These are phyloP conservation scores for Xylariomycetidae sp. DNA, from an alignment of 2,329 filamentous ascomycete species.

Conservation along the genomic window DNA sequence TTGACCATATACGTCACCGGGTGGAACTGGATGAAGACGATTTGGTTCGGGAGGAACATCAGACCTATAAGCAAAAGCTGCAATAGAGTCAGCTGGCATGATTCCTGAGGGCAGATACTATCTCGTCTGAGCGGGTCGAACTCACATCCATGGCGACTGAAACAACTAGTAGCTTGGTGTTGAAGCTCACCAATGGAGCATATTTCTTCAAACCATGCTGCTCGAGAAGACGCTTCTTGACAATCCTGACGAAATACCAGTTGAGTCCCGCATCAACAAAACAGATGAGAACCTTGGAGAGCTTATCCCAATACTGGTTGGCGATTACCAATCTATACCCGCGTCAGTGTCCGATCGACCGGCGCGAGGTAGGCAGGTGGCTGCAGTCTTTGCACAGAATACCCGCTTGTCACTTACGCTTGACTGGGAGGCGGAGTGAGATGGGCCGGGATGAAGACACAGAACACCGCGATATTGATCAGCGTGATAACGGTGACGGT, in stretches of 20 bases:
- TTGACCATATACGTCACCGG: conserved; percentile 17
- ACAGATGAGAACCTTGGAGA: conserved; percentile 48
- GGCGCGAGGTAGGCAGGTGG: too few species aligned
- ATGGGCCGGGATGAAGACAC: conserved; percentile 51
- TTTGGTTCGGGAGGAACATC: conserved; percentile 12
- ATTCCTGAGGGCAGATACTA: conserved; percentile 1
- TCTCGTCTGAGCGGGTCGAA: neutral
- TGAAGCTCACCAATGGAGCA: conserved; percentile 44
- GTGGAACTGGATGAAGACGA: conserved; percentile 15
- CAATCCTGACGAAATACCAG: conserved; percentile 44
- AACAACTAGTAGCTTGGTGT: conserved; percentile 43
- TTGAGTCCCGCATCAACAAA: conserved; percentile 47
- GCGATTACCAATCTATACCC: conserved; percentile 35
- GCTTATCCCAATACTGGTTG: conserved; percentile 49
- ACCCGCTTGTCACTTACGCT: conserved; percentile 19
- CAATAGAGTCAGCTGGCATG: too few species aligned
- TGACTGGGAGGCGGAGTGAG: conserved; percentile 32
- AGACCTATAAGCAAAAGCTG: conserved; percentile 17
- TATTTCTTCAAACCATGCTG: conserved; percentile 47
- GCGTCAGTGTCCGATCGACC: too few species aligned
- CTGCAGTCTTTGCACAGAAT: conserved; percentile 1
- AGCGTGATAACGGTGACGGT: conserved; percentile 39
- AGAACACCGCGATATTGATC: conserved; percentile 51
- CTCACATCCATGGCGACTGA: conserved; percentile 46
- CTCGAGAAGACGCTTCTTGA: conserved; percentile 41